Evolutionary conservation across 2,329 filamentous ascomycete genomes (phyloP), one percentile per base, ranked within the genome.

Genomic region (Curvularia verruculosa): DNA sequence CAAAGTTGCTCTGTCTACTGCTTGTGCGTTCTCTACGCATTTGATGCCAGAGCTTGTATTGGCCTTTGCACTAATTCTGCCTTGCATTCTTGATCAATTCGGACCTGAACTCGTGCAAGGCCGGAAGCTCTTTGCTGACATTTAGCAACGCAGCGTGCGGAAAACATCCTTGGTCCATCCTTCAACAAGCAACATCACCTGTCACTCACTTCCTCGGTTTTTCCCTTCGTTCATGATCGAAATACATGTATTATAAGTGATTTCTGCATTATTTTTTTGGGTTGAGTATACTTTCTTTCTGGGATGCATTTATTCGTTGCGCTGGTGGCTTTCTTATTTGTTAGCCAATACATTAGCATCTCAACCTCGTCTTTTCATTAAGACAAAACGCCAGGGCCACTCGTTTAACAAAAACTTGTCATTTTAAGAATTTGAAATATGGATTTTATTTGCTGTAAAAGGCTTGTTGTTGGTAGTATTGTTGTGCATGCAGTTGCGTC

Each of bases 381-480:
- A 59, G 56, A 52, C 60, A 48, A 53, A 50, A 61, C 51, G 62
- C 49, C 62, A 66, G 62, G 64, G 62, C 60, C 62, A 59, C 51
- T 66, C 64, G 28, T 64, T 65, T 57, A 21, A 19, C 34, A 37
- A 52, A 34, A 47, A 12, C 9, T 21, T 7, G 29, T 19, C 18
- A 36, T 52, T 49, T 8, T 43, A 49, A 28, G 36, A 39, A 47
- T 45, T 48, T 34, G 18, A 18, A 36, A 18, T 5, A 36, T 36
- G 28, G 4, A 2, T 34, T 9, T n/a, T 8, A 3, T 18, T n/a
- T 2, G 34, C 6, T 34, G 5, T 6, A 18, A 2, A 7, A 36
- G 18, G 15, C 5, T n/a, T 36, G 15, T n/a, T n/a, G 3, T 5
- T 36, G 15, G 15, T 15, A 34, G 3, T 34, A 10, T 13, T 9